These are phyloP conservation scores for Ceratocystiopsis sp. DNA, from an alignment of 2,329 filamentous ascomycete genomes.

Conservation along the genomic window DNA sequence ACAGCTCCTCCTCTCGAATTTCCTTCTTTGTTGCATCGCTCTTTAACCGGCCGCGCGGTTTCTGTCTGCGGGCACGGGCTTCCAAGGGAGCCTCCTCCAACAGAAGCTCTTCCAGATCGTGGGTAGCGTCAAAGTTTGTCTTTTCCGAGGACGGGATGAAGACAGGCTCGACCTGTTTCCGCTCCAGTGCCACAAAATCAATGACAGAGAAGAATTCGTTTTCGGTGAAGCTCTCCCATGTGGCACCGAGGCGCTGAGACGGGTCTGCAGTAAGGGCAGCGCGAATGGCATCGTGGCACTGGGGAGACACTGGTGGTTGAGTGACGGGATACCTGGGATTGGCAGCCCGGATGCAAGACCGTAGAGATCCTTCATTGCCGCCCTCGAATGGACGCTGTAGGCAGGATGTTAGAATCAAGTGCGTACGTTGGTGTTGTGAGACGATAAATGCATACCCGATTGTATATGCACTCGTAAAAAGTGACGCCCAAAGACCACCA, in stretches of 20 bases:
- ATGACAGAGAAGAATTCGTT: conserved; percentile 80
- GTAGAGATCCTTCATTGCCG: conserved; percentile 64
- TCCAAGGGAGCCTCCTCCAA: conserved; percentile 83
- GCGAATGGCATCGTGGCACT: conserved; percentile 77
- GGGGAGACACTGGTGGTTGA: conserved; percentile 71
- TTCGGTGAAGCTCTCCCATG: conserved; percentile 70
- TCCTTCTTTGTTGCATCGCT: conserved; percentile 92
- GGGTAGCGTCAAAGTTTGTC: conserved; percentile 97
- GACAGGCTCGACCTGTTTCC: conserved; percentile 76
- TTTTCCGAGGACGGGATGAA: conserved; percentile 93
- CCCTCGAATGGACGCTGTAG: conserved; percentile 78
- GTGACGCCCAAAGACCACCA: conserved; percentile 98
- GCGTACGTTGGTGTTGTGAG: not conserved
- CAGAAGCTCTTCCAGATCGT: conserved; percentile 85
- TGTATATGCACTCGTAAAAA: conserved; percentile 99
- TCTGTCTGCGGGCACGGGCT: conserved; percentile 79
- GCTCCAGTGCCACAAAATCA: conserved; percentile 69
- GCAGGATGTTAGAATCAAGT: not conserved
- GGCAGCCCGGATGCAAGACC: conserved; percentile 63
- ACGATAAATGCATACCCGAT: conserved; percentile 50
- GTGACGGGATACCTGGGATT: conserved; percentile 84
- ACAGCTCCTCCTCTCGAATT: conserved; percentile 84
- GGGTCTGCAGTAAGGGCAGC: conserved; percentile 69
- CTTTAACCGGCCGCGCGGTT: conserved; percentile 78
- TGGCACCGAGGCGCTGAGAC: conserved; percentile 64